Evolutionary conservation across 2,329 filamentous ascomycete genomes (phyloP).

Genomic region (Scleromitrula shiraiana): DNA sequence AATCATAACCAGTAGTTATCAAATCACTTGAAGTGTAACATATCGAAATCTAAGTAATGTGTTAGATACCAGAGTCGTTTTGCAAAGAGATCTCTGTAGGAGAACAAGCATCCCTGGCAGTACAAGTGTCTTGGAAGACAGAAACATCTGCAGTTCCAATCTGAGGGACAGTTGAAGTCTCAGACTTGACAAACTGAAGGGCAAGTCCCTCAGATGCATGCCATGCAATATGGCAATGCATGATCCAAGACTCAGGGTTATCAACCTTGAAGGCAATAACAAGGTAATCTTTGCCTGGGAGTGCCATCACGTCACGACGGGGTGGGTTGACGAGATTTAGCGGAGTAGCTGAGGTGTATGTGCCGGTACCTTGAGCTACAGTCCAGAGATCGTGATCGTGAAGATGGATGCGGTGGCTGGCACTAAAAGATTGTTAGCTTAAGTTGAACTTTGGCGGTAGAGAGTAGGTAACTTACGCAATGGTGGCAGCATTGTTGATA

Average conservation of each 20-base stretch:
- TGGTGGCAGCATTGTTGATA: slow-evolving; percentile 22
- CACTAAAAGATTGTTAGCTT: not conserved
- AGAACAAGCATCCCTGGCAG: slow-evolving; percentile 17
- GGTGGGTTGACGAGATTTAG: slow-evolving; percentile 38
- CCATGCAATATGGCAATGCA: slow-evolving; percentile 39
- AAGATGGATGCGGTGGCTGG: slow-evolving; percentile 35
- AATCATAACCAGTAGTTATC: no score
- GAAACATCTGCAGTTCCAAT: slow-evolving; percentile 13
- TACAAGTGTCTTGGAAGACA: slow-evolving; percentile 18
- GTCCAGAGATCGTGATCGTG: slow-evolving; percentile 45
- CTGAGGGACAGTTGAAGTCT: slow-evolving; percentile 13
- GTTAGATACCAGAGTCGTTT: slow-evolving; percentile 26
- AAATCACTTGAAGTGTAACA: no score
- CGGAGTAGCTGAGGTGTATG: slow-evolving; percentile 25
- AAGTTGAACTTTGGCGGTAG: not conserved
- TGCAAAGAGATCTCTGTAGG: slow-evolving; percentile 12
- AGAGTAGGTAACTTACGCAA: slow-evolving; percentile 6
- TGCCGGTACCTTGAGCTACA: slow-evolving; percentile 38
- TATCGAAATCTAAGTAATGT: no score
- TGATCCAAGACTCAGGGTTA: slow-evolving; percentile 28
- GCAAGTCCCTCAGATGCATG: slow-evolving; percentile 47
- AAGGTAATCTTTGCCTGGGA: slow-evolving; percentile 29
- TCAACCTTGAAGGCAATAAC: slow-evolving; percentile 28
- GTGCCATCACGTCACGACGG: slow-evolving; percentile 44
- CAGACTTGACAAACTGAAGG: slow-evolving; percentile 40